phyloP scores from a whole-genome alignment of 2,329 filamentous ascomycete genomes.

The Colletotrichum tanaceti region DNA sequence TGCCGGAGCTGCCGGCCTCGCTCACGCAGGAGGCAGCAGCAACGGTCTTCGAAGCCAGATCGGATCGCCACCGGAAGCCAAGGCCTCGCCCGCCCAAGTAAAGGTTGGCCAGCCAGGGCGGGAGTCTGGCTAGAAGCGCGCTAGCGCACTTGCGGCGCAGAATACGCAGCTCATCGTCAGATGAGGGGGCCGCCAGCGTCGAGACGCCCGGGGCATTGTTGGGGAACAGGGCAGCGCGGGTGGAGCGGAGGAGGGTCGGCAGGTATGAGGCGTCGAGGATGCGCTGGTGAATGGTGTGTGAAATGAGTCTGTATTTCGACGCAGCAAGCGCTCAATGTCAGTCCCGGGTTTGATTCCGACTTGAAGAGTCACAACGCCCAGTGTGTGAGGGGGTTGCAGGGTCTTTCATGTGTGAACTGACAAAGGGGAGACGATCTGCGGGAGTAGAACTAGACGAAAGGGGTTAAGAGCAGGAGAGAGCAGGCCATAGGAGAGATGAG shows the following conservation, averaged over 20 bases:
- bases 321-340: conserved; percentile 39
- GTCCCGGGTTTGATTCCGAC: conserved; percentile 36
- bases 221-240: conserved; percentile 86
- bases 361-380: conserved; percentile 22
- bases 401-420: conserved; percentile 32
- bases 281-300: conserved; percentile 65
- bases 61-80: conserved; percentile 45
- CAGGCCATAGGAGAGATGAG: conserved; percentile 10
- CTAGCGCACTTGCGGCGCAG: conserved; percentile 76
- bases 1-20: conserved; percentile 2
- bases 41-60: conserved; percentile 35
- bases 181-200: conserved; percentile 69
- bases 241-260: conserved; percentile 74
- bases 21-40: conserved; percentile 24
- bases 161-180: conserved; percentile 67
- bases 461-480: neutral
- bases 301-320: conserved; percentile 63
- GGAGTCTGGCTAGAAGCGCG: conserved; percentile 63
- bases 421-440: conserved; percentile 37
- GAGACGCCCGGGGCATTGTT: conserved; percentile 80
- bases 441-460: conserved; percentile 22
- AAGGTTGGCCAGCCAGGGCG: conserved; percentile 59
- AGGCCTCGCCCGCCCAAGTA: conserved; percentile 60
- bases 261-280: conserved; percentile 73
- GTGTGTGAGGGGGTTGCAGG: conserved; percentile 44